phyloP scores from a whole-genome alignment of 2,329 filamentous ascomycete genomes.

The Exophiala bonariae region DNA sequence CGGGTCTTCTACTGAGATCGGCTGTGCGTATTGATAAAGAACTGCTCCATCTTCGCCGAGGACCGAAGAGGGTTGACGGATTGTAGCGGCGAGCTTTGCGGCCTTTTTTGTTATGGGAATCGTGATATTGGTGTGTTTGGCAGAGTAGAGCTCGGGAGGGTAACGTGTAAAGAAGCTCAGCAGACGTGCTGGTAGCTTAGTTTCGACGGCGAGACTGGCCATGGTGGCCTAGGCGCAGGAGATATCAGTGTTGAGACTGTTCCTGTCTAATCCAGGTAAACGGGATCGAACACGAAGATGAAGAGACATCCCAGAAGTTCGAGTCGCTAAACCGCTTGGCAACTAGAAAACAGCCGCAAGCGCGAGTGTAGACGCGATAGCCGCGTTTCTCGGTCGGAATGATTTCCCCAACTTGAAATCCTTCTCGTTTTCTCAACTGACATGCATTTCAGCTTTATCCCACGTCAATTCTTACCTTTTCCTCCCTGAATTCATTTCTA shows the following conservation, averaged over 20 bases:
- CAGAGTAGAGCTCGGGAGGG: constrained; percentile 63
- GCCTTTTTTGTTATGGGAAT: constrained; percentile 26
- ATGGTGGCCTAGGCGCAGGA: neutral
- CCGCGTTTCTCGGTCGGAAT: too few species aligned
- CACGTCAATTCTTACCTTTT: too few species aligned
- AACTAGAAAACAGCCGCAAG: too few species aligned
- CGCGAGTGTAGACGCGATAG: too few species aligned
- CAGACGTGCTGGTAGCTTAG: constrained; percentile 69
- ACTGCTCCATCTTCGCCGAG: constrained; percentile 3
- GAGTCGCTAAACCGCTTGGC: too few species aligned
- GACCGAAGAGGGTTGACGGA: neutral
- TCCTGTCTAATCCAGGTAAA: neutral
- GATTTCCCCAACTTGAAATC: neutral
- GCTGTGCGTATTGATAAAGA: constrained; percentile 2
- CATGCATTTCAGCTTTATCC: too few species aligned
- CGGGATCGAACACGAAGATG: too few species aligned
- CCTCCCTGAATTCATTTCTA: too few species aligned
- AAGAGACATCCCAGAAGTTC: too few species aligned
- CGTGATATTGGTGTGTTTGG: constrained; percentile 31
- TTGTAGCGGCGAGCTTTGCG: constrained; percentile 1
- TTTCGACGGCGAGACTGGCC: neutral
- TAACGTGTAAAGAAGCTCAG: constrained; percentile 87
- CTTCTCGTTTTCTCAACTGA: neutral
- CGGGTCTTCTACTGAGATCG: constrained; percentile 3
- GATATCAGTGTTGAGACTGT: neutral